Base-by-base conservation (phyloP, 176 grass and related monocot species). In the Raddia distichophylla region DNA sequence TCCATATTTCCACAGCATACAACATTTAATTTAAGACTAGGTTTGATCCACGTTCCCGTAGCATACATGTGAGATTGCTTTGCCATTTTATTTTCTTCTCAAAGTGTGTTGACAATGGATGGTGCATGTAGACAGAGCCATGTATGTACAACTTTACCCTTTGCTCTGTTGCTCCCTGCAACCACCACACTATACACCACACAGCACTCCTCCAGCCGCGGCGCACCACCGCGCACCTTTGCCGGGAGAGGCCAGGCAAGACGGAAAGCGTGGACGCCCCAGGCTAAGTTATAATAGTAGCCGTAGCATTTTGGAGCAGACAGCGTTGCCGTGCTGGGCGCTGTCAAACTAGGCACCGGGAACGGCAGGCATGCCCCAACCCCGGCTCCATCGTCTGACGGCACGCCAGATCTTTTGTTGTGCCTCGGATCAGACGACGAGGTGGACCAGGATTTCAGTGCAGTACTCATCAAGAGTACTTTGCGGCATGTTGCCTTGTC, bases 171-270 rank as follows among this genome's bases (percentile, higher is more conserved):
- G 78, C 85, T 76, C 78, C 71, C 46, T 80, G 71, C 60, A 54
- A 74, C 68, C 58, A 72, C 57, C 60, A 32, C 67, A 47, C 49
- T 34, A 7, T 8, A 78, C 19, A 45, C 40, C 47, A n/a, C 22
- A 4, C 80, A 37, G 67, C 51, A 67, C 27, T 49, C 58, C 17
- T 47, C 67, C 60, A 64, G 15, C 67, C 77, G 12, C 47, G 6
- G 15, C 32, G 53, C 64, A 34, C 67, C 77, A 8, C 47, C 3
- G 15, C 32, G 53, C 64, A 34, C 20, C 61, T 58, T 47, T 60
- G 43, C 80, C 60, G 53, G 74, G 82, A 88, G 67, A 19, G 69
- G 60, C 33, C 60, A 71, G 51, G 74, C 84, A 58, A 64, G 19
- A 19, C 37, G 75, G 74, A 52, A 71, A 45, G 62, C 40, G 6